Evolutionary conservation across 176 grass and related monocot genomes (phyloP), one percentile per base, ranked within the genome.

Genomic region (Rhynchospora breviuscula): DNA sequence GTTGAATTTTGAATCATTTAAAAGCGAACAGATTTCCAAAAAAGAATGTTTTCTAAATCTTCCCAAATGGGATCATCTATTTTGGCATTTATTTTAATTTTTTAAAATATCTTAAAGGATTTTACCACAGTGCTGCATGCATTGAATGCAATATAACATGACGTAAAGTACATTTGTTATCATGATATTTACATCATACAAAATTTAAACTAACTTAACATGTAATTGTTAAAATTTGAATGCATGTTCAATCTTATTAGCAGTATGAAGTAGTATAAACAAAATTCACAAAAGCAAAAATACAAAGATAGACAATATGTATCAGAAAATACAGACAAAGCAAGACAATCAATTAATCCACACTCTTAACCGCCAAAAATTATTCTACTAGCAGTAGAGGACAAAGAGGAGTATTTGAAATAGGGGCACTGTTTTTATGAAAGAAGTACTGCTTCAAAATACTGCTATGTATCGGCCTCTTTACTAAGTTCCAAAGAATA

Each of bases 291-390:
- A 75, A 26, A 75, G 46, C 71, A 75, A 75, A 7, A 53, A 51
- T 74, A 52, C 70, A 81, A 81, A 66, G 22, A 18, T 10, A 23
- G 0, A 44, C 4, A 59, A 45, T 77, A 29, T 61, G 13, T 80
- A 80, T 11, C 54, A 33, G 22, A 66, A 65, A 81, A 63, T 82
- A 47, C 40, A 82, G 46, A 51, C 40, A 47, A 47, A 81, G 45
- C 25, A 67, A 47, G 79, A 81, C 43, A 81, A 81, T 45, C 19
- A 66, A 65, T 63, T 60, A 65, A 80, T 45, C 78, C 78, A 40
- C 3, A 44, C 78, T 57, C 77, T 43, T 59, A 59, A 59, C 14
- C 0, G 35, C 78, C 17, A 80, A 35, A 62, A 80, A 6, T 80
- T 59, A 80, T 80, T 80, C 78, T 63, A 15, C 47, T 53, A 15